Base-by-base conservation (phyloP, 306 rosid species). In the Vicia villosa region DNA sequence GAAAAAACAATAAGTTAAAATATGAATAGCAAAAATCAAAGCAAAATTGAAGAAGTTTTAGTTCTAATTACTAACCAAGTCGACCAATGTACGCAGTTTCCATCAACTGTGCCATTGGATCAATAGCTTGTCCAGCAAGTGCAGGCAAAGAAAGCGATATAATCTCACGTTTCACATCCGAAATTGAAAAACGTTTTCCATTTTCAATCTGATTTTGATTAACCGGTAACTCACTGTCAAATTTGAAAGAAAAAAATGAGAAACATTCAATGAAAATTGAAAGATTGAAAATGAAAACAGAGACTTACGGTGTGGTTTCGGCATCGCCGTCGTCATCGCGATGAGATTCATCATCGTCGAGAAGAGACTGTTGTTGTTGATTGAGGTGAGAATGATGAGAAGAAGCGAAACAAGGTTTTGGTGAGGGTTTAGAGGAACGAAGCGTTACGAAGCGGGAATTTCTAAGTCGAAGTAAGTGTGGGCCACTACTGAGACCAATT, bases 51-150 rank as follows among this genome's bases (percentile, higher is more conserved):
- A 21, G 52, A 61, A 59, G 15, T 41, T 10, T 14, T 3, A 60
- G 52, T 45, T 40, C 26, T 36, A 71, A 43, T 0, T 41, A 3
- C 70, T 70, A 68, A 86, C 98, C 97, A 22, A 94, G 60, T 77
- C 96, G 85, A 68, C 99, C 99, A 61, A 94, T 86, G 77, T 83
- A 94, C 63, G 99, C 97, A 50, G 97, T 94, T 81, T 94, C 99
- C 99, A 94, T 84, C 62, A 94, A 85, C 81, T 88, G 96, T 47
- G 95, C 88, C 74, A 94, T 63, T 11, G 96, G 99, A 20, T 94
- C 99, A 77, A 94, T 83, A 10, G 95, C 99, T 83, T 94, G 99
- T 76, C 96, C 91, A 32, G 86, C 91, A 52, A 91, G 45, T 3
- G 99, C 99, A 34, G 99, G 99, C 70, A 82, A 58, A 69, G 95